These are phyloP conservation scores for Trichophyton benhamiae DNA, from an alignment of 2,329 filamentous ascomycete species.

Conservation along the genomic window DNA sequence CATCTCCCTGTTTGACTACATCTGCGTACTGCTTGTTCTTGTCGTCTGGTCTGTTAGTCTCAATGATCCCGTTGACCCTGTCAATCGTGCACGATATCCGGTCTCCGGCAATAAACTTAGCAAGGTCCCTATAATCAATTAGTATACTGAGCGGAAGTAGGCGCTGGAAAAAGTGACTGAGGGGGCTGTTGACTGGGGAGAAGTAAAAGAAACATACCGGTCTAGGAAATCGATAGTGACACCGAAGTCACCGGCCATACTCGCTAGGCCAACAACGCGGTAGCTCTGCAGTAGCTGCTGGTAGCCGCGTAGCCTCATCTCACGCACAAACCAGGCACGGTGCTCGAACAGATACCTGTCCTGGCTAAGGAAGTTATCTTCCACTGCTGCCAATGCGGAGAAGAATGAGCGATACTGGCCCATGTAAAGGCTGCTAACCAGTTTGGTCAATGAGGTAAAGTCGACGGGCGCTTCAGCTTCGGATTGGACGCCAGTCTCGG, in stretches of 20 bases:
- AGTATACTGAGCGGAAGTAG: constrained; percentile 10
- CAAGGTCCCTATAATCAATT: constrained; percentile 58
- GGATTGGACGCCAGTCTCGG: constrained; percentile 50
- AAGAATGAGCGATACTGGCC: constrained; percentile 95
- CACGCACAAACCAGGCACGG: constrained; percentile 90
- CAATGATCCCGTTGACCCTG: constrained; percentile 89
- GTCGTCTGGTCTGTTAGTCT: constrained; percentile 94
- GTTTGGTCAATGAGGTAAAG: constrained; percentile 73
- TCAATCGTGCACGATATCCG: constrained; percentile 96
- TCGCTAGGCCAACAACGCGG: constrained; percentile 87
- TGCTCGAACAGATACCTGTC: constrained; percentile 95
- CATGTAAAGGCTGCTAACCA: constrained; percentile 84
- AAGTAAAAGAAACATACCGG: constrained; percentile 44
- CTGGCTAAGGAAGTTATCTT: constrained; percentile 85
- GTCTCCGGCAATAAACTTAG: constrained; percentile 90
- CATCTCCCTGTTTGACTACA: constrained; percentile 92
- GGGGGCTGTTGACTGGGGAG: not conserved
- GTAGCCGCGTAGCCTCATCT: constrained; percentile 94
- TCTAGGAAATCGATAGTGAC: constrained; percentile 95
- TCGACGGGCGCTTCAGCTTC: constrained; percentile 74
- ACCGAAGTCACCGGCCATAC: constrained; percentile 95
- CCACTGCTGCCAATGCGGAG: constrained; percentile 72
- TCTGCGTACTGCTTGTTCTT: constrained; percentile 99
- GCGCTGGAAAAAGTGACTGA: constrained; percentile 6
- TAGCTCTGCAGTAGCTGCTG: constrained; percentile 96